Conservation (phyloP, 306 rosid genomes). For the Quercus ilex region DNA sequence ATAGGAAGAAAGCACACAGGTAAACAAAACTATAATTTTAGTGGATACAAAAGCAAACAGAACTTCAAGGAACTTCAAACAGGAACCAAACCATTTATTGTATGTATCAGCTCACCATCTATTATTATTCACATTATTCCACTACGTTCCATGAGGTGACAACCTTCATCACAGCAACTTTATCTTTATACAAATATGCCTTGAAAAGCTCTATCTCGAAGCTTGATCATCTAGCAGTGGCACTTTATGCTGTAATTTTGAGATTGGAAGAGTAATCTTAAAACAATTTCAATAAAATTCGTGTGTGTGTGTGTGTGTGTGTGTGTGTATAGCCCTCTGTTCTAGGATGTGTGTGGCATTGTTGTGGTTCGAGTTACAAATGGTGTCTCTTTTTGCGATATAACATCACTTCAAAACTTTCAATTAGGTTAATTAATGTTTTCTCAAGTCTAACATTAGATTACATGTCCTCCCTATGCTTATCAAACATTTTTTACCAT, state of each 20-base stretch:
- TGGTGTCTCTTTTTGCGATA: too few relatives aligned
- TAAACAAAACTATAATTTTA: background rate
- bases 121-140: background rate
- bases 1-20: background rate
- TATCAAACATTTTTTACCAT: too few relatives aligned
- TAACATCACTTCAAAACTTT: too few relatives aligned
- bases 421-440: too few relatives aligned
- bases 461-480: too few relatives aligned
- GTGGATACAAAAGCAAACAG: background rate
- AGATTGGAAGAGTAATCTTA: background rate
- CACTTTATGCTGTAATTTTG: background rate
- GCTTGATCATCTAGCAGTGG: background rate
- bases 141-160: background rate
- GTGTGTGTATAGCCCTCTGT: background rate
- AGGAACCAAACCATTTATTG: background rate
- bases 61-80: background rate
- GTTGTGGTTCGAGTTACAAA: too few relatives aligned
- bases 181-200: background rate
- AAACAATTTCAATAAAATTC: background rate
- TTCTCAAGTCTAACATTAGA: too few relatives aligned
- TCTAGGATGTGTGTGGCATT: background rate
- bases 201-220: background rate
- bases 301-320: too few relatives aligned
- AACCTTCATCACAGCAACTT: background rate
- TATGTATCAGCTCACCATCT: background rate